A percentile compares a stretch with the other conserved stretches of the same genome.
These are phyloP conservation scores for Apiotrichum laibachii DNA, from an alignment of 1,284 basidiomycete species.

Conservation along the genomic window DNA sequence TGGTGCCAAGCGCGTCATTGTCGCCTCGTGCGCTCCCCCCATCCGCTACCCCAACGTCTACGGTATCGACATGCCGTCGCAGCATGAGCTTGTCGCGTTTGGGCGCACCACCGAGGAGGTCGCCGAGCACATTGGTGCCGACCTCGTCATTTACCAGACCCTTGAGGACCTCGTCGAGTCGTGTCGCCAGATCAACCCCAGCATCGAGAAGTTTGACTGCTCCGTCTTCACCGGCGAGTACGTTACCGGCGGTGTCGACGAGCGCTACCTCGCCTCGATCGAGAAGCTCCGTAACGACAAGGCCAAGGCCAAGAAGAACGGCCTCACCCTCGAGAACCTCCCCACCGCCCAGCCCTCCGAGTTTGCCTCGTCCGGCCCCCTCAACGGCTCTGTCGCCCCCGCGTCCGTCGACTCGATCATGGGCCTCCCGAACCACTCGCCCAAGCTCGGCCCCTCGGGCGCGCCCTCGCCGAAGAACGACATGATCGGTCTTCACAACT, in stretches of 20 bases:
- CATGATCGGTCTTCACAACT: conserved; percentile 52
- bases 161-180: conserved; percentile 82
- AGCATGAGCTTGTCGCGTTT: conserved; percentile 88
- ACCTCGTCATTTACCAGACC: conserved; percentile 97
- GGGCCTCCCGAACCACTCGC: conserved; percentile 51
- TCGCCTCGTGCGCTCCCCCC: conserved; percentile 88
- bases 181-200: conserved; percentile 82
- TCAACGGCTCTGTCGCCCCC: conserved; percentile 36
- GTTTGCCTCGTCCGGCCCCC: conserved; percentile 41
- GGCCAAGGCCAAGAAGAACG: conserved; percentile 59
- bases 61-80: conserved; percentile 99
- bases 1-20: conserved; percentile 94
- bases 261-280: conserved; percentile 72
- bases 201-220: conserved; percentile 82
- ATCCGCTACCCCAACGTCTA: conserved; percentile 88
- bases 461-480: conserved; percentile 45
- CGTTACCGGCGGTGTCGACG: conserved; percentile 91
- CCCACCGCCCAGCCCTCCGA: conserved; percentile 27
- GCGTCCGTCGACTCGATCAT: conserved; percentile 43
- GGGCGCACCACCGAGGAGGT: conserved; percentile 72
- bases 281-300: conserved; percentile 82
- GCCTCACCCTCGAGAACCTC: conserved; percentile 23
- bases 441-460: conserved; percentile 41
- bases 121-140: conserved; percentile 84
- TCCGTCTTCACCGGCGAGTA: conserved; percentile 98